These are phyloP conservation scores for Carex scoparia DNA, from an alignment of 176 grass and related monocot genomes.

Conservation along the genomic window DNA sequence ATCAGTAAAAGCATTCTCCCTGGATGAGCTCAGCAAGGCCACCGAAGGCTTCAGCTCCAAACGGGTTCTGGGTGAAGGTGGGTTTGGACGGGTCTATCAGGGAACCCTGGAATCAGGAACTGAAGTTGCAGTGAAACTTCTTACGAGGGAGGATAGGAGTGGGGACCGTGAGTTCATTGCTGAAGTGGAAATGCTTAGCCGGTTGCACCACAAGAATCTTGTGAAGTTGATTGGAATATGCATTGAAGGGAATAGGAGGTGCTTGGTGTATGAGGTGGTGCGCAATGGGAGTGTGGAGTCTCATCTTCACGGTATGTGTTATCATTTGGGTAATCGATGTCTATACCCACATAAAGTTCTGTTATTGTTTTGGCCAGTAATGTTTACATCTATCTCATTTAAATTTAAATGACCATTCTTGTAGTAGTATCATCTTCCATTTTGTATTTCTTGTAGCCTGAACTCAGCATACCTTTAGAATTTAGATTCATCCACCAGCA, in stretches of 20 bases:
- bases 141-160: conserved; percentile 71
- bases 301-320: conserved; percentile 81
- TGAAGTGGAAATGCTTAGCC: conserved; percentile 90
- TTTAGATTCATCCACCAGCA: not conserved
- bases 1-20: conserved; percentile 72
- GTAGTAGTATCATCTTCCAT: not conserved
- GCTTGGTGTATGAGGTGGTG: conserved; percentile 91
- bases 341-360: not conserved
- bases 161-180: conserved; percentile 85
- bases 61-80: conserved; percentile 78
- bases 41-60: conserved; percentile 71
- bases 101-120: conserved; percentile 58
- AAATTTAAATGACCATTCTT: not conserved
- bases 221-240: conserved; percentile 96
- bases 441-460: not conserved
- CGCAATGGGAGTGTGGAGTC: conserved; percentile 93
- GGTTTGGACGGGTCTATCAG: conserved; percentile 83
- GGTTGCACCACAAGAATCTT: conserved; percentile 91
- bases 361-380: not conserved
- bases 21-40: conserved; percentile 70
- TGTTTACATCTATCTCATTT: not conserved
- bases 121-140: conserved; percentile 93
- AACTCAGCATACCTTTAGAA: not conserved
- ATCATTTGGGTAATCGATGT: not conserved
- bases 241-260: conserved; percentile 70